phyloP scores from a whole-genome alignment of 73 alveolate species.

The Paramecium bursaria region DNA sequence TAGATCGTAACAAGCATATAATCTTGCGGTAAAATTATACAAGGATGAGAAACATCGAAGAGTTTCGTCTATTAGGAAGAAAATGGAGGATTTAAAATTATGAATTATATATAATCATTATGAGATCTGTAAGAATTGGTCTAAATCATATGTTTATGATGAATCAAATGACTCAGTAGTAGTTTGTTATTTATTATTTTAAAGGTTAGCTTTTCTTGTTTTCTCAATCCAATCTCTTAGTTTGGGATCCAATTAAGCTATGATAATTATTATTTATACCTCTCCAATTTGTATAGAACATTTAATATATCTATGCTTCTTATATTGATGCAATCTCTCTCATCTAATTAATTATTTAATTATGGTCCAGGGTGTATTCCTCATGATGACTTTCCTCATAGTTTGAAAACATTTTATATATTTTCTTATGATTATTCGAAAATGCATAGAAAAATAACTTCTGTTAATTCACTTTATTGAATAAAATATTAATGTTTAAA shows the following conservation, averaged over 20 bases:
- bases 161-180: background rate
- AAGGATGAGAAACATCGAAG: too few relatives aligned
- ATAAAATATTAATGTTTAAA: too few relatives aligned
- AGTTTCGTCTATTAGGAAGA: too few relatives aligned
- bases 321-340: background rate
- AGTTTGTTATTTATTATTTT: background rate
- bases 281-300: background rate
- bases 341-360: too few relatives aligned
- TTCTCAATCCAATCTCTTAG: background rate
- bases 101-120: too few relatives aligned
- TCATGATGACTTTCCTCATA: background rate
- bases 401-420: background rate
- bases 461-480: background rate
- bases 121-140: background rate
- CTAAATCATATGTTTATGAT: constrained; percentile 14
- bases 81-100: too few relatives aligned
- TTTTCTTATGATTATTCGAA: background rate
- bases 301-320: background rate
- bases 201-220: background rate
- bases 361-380: background rate
- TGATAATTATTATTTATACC: background rate
- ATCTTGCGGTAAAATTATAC: too few relatives aligned
- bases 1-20: too few relatives aligned
- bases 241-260: background rate
- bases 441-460: background rate